Evolutionary conservation across 495 filamentous ascomycete genomes (phyloP).

Genomic region (Daldinia bambusicola): DNA sequence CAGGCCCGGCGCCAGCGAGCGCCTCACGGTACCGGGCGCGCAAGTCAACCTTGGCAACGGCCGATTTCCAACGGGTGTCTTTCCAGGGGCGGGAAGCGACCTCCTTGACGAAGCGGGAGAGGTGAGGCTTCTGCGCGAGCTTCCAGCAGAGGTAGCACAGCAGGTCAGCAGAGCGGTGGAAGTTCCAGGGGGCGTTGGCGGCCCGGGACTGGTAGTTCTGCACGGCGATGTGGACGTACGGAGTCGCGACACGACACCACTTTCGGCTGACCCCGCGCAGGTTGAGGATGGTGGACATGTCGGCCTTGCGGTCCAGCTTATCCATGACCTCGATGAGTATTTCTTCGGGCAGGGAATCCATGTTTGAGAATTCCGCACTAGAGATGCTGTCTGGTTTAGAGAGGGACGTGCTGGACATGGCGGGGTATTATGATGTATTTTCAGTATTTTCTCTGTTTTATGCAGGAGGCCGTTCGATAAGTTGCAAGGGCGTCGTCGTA

Average conservation of each 20-base stretch:
- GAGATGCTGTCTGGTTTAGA: neutral
- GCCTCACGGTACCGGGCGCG: neutral
- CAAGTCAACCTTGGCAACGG: neutral
- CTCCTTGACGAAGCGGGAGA: constrained; percentile 16
- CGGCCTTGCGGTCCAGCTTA: constrained; percentile 5
- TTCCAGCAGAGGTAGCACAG: constrained; percentile 13
- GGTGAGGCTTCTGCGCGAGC: constrained; percentile 8
- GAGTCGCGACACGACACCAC: constrained; percentile 13
- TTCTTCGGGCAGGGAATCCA: constrained; percentile 15
- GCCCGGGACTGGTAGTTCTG: neutral
- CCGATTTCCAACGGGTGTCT: constrained; percentile 2
- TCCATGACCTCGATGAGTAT: constrained; percentile 7
- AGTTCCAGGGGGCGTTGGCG: neutral
- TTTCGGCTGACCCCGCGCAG: constrained; percentile 16
- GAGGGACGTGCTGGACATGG: neutral
- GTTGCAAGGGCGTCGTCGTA: neutral
- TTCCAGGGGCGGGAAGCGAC: constrained; percentile 7
- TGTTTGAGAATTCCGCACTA: constrained; percentile 3
- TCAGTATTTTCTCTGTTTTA: neutral
- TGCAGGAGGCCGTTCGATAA: neutral
- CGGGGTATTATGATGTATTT: neutral
- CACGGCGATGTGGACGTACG: constrained; percentile 2
- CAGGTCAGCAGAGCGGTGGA: constrained; percentile 2
- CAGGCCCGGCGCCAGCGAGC: neutral
- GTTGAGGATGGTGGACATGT: constrained; percentile 11